phyloP scores from a whole-genome alignment of 75 land plant genomes.

The Selaginella moellendorffii region DNA sequence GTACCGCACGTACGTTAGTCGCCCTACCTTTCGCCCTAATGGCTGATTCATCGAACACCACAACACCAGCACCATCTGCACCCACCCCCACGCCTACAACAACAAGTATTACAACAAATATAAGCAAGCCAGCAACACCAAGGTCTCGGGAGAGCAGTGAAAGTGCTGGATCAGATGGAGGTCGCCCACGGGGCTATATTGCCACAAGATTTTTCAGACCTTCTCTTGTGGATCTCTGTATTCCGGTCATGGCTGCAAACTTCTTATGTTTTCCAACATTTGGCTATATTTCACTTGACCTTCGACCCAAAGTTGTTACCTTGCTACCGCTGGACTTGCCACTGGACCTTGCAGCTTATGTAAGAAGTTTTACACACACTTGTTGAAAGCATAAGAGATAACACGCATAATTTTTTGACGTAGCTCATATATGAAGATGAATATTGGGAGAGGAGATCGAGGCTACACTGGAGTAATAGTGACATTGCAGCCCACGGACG shows the following conservation, averaged over 20 bases:
- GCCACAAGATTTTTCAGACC: not conserved
- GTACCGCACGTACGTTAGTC: too few species aligned
- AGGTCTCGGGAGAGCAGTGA: not conserved
- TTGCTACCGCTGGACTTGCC: slow-evolving; percentile 8
- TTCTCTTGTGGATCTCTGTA: slow-evolving; percentile 8
- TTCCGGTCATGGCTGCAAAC: slow-evolving; percentile 2
- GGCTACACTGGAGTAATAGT: slow-evolving; percentile 19
- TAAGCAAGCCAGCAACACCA: not conserved
- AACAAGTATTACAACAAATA: too few species aligned
- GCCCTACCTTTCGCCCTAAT: too few species aligned
- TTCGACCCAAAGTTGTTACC: not conserved
- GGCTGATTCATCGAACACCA: too few species aligned
- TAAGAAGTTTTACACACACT: not conserved
- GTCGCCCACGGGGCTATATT: not conserved
- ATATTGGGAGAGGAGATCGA: slow-evolving; percentile 26
- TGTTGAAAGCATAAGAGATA: not conserved
- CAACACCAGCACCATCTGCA: too few species aligned
- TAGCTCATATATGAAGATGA: slow-evolving; percentile 20
- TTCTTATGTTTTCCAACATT: not conserved
- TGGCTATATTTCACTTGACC: not conserved
- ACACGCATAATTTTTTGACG: not conserved
- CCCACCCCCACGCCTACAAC: too few species aligned
- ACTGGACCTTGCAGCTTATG: not conserved
- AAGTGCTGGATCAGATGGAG: not conserved
- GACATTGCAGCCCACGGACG: slow-evolving; percentile 23